phyloP scores from a whole-genome alignment of 768 basidiomycete genomes.

The Russula earlei region DNA sequence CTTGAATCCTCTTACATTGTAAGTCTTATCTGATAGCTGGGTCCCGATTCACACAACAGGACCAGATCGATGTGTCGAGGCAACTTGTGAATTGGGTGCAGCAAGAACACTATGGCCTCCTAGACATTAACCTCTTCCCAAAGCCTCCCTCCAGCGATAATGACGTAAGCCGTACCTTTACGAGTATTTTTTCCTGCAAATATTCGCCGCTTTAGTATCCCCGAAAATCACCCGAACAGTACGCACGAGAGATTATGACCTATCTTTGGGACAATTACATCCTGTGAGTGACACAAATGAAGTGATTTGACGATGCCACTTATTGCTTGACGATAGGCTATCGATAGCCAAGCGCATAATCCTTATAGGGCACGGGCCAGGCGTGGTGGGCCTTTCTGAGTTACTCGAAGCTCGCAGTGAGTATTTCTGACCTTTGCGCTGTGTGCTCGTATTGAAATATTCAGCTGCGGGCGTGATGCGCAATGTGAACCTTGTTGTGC shows the following conservation, averaged over 20 bases:
- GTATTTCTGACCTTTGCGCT: constrained; percentile 18
- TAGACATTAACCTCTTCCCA: constrained; percentile 82
- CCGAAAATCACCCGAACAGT: constrained; percentile 24
- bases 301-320: not conserved
- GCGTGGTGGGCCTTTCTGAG: constrained; percentile 66
- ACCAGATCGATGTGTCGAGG: constrained; percentile 78
- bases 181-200: not conserved
- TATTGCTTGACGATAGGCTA: constrained; percentile 38
- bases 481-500: constrained; percentile 20
- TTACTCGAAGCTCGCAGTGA: constrained; percentile 64
- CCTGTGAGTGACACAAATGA: constrained; percentile 41
- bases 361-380: constrained; percentile 81
- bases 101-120: constrained; percentile 53
- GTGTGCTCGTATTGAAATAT: not conserved
- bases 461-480: constrained; percentile 45
- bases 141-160: constrained; percentile 25
- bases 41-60: not conserved
- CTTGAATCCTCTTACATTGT: constrained; percentile 83
- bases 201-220: constrained; percentile 8
- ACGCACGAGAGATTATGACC: constrained; percentile 50
- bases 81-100: constrained; percentile 71
- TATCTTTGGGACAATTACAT: constrained; percentile 98
- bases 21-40: constrained; percentile 8
- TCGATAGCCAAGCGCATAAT: constrained; percentile 65
- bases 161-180: constrained; percentile 14